phyloP scores from a whole-genome alignment of 2,329 filamentous ascomycete species.

The Myriosclerotinia scirpicola region DNA sequence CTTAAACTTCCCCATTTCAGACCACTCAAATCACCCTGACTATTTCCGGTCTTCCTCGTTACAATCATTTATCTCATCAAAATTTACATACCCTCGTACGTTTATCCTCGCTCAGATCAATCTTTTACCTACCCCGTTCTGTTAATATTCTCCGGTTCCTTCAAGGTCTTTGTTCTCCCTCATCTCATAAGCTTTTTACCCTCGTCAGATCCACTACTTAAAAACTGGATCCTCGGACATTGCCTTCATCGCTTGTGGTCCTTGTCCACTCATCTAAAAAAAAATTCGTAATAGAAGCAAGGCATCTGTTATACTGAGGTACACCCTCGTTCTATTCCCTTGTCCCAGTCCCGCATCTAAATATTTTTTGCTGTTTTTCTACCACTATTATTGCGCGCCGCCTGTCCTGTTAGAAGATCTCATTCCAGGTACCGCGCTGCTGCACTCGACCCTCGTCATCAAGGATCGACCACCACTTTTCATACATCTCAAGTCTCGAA shows the following conservation, averaged over 20 bases:
- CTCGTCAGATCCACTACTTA: constrained; percentile 38
- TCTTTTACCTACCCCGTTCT: constrained; percentile 30
- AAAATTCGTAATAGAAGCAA: constrained; percentile 38
- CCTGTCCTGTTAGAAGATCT: constrained; percentile 36
- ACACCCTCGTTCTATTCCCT: constrained; percentile 39
- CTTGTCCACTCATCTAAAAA: constrained; percentile 33
- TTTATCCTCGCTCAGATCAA: constrained; percentile 40
- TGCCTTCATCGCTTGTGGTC: constrained; percentile 35
- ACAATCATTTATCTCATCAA: constrained; percentile 26
- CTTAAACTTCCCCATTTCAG: constrained; percentile 21
- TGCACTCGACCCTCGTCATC: constrained; percentile 40
- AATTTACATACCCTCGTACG: constrained; percentile 25
- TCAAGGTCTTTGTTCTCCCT: constrained; percentile 26
- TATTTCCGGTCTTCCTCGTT: constrained; percentile 24
- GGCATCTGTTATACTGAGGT: constrained; percentile 40
- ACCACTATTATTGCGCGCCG: constrained; percentile 29
- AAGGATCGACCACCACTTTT: constrained; percentile 38
- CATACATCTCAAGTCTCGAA: constrained; percentile 36
- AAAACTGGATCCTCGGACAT: constrained; percentile 39
- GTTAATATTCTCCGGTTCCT: constrained; percentile 33
- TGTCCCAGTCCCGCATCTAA: constrained; percentile 31
- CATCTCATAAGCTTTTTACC: constrained; percentile 28
- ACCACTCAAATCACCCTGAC: constrained; percentile 17
- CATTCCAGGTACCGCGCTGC: constrained; percentile 34
- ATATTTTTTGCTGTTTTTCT: constrained; percentile 28